Conservation (phyloP, 106 monocot species). For the Apostasia ramifera region DNA sequence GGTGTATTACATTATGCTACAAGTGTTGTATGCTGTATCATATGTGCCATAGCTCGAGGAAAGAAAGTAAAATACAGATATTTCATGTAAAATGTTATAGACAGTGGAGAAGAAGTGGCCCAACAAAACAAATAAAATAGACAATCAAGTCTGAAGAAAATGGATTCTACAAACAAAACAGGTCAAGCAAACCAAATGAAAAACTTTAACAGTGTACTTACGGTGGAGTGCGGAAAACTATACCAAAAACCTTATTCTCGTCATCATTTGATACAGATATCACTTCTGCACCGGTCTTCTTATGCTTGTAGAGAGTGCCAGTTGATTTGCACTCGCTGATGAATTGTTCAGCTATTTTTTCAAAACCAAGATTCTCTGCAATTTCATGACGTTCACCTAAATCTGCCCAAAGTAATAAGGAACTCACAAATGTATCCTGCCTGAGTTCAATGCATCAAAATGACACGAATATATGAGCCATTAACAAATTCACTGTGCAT, state of each 20-base stretch:
- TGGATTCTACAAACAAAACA: neutral
- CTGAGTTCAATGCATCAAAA: neutral
- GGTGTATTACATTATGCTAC: too few relatives aligned
- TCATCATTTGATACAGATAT: conserved; percentile 93
- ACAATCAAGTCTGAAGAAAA: too few relatives aligned
- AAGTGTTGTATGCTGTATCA: neutral
- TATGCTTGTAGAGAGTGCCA: conserved; percentile 80
- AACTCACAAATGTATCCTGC: neutral
- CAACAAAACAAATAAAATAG: too few relatives aligned
- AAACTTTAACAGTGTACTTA: conserved; percentile 29
- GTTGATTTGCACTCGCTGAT: conserved; percentile 94
- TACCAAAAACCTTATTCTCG: conserved; percentile 98
- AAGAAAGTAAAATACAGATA: neutral
- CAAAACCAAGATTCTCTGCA: conserved; percentile 78
- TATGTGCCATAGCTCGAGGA: neutral
- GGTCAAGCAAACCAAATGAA: neutral
- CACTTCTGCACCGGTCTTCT: conserved; percentile 97
- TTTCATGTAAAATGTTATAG: neutral
- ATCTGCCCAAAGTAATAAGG: conserved; percentile 24
- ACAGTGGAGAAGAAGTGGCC: too few relatives aligned
- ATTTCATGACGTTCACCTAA: conserved; percentile 40
- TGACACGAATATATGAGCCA: neutral
- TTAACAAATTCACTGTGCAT: neutral
- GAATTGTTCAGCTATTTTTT: conserved; percentile 76
- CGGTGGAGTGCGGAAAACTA: conserved; percentile 98